Percentiles rank a stretch among this genome's conserved stretches.
These are phyloP conservation scores for Paraleonurus japonicus DNA, from an alignment of 257 asterid species.

Conservation along the genomic window DNA sequence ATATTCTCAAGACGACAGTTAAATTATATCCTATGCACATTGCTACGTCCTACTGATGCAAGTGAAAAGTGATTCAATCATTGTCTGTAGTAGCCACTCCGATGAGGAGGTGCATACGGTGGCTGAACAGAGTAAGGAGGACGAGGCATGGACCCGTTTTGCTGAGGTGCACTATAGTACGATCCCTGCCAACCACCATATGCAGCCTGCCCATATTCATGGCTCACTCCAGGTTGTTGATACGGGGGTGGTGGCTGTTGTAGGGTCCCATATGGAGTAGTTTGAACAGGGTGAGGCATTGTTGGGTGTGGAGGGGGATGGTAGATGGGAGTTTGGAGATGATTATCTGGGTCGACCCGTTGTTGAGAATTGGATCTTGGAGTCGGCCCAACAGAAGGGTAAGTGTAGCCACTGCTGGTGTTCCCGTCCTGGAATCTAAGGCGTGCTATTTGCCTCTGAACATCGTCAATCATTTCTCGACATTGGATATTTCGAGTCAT, in stretches of 20 bases:
- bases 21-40: too few species aligned
- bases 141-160: constrained; percentile 62
- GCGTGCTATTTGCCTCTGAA: constrained; percentile 80
- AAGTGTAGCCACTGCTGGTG: constrained; percentile 42
- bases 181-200: constrained; percentile 89
- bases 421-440: constrained; percentile 73
- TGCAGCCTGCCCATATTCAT: constrained; percentile 71
- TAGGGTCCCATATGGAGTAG: neutral
- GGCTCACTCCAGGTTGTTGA: constrained; percentile 50
- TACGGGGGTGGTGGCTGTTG: constrained; percentile 48
- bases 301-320: constrained; percentile 65
- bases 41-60: neutral
- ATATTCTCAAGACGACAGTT: neutral
- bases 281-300: constrained; percentile 7
- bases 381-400: constrained; percentile 41
- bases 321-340: constrained; percentile 48
- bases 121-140: constrained; percentile 72
- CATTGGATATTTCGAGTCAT: constrained; percentile 89
- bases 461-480: constrained; percentile 86
- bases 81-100: constrained; percentile 67
- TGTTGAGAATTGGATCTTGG: constrained; percentile 52
- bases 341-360: constrained; percentile 23
- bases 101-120: constrained; percentile 73
- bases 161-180: constrained; percentile 70
- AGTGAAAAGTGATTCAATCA: constrained; percentile 22